A percentile compares a stretch with the other conserved stretches of the same genome.
Evolutionary conservation across 192 early-diverging fungal species (phyloP).

Genomic region (Linnemannia elongata): DNA sequence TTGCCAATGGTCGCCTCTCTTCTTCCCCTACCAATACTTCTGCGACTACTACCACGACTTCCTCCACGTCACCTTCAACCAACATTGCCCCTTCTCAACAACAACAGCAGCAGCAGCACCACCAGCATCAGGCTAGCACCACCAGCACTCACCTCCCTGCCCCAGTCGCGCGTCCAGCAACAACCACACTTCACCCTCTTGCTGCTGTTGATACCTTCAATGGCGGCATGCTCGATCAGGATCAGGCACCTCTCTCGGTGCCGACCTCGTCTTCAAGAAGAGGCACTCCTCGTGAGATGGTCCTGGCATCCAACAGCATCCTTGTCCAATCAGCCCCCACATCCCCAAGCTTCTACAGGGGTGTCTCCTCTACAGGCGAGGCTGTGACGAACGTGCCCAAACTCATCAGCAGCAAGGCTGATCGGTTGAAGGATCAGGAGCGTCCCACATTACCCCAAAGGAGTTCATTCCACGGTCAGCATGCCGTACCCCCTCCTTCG

Average conservation of each 20-base stretch:
- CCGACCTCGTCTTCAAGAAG: neutral
- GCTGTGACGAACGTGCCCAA: slow-evolving; percentile 39
- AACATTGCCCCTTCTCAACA: neutral
- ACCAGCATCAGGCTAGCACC: neutral
- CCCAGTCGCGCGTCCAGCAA: slow-evolving; percentile 19
- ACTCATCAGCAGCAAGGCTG: slow-evolving; percentile 34
- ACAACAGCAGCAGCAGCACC: neutral
- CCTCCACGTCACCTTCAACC: neutral
- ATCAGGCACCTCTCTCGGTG: neutral
- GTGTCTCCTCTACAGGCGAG: slow-evolving; percentile 12
- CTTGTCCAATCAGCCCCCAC: slow-evolving; percentile 11
- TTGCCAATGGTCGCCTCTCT: neutral
- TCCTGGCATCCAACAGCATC: slow-evolving; percentile 18
- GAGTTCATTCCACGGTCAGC: slow-evolving; percentile 58
- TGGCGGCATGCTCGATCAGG: slow-evolving; percentile 27
- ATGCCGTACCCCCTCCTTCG: slow-evolving; percentile 33
- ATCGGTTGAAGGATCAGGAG: slow-evolving; percentile 35
- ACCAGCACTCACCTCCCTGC: neutral
- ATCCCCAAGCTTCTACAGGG: slow-evolving; percentile 34
- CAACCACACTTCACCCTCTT: slow-evolving; percentile 57
- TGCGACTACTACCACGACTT: neutral
- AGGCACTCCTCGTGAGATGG: slow-evolving; percentile 1
- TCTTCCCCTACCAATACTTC: neutral
- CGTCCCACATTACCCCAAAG: slow-evolving; percentile 21
- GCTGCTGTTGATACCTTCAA: slow-evolving; percentile 56